Evolutionary conservation across 306 rosid genomes (phyloP).

Genomic region (Citrullus mucosospermus): DNA sequence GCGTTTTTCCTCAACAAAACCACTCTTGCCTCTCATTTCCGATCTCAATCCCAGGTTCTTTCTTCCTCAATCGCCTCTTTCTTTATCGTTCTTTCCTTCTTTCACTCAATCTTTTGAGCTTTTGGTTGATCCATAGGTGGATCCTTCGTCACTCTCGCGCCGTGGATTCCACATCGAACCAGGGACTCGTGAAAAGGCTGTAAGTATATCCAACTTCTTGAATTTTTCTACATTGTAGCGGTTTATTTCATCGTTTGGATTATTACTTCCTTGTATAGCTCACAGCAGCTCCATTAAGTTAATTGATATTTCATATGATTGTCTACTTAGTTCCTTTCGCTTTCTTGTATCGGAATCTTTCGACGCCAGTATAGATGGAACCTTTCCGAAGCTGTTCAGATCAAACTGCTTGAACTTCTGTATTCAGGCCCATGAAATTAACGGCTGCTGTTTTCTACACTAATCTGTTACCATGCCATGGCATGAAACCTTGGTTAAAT

Average conservation of each 20-base stretch:
- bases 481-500: not conserved
- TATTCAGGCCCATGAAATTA: not conserved
- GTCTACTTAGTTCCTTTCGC: not conserved
- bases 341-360: not conserved
- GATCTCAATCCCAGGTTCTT: slow-evolving; percentile 40
- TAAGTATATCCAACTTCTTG: slow-evolving; percentile 21
- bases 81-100: not conserved
- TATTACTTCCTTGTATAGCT: not conserved
- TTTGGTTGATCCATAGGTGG: slow-evolving; percentile 25
- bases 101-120: not conserved
- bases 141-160: slow-evolving; percentile 32
- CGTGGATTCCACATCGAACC: slow-evolving; percentile 67
- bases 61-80: not conserved
- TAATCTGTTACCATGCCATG: not conserved
- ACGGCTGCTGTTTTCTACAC: not conserved
- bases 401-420: not conserved
- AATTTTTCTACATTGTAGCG: not conserved
- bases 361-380: not conserved
- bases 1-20: slow-evolving; percentile 60
- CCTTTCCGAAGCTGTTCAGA: not conserved
- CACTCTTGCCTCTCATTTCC: slow-evolving; percentile 41
- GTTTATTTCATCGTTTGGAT: not conserved
- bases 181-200: slow-evolving; percentile 84
- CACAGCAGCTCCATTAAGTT: not conserved
- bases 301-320: not conserved